These are phyloP conservation scores for Eremothecium coryli DNA, from an alignment of 1,139 yeast genomes.

Conservation along the genomic window DNA sequence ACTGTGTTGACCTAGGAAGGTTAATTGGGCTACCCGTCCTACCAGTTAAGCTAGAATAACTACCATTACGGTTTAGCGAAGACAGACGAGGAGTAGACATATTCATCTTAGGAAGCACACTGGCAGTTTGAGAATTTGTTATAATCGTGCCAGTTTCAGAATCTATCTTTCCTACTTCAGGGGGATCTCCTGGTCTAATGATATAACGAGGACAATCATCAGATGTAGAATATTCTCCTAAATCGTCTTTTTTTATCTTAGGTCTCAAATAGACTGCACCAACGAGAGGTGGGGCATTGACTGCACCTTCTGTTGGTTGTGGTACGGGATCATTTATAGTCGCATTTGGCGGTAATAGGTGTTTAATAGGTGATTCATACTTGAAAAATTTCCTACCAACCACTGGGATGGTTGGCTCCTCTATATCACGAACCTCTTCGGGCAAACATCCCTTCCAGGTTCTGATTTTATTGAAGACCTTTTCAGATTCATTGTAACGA, in stretches of 20 bases:
- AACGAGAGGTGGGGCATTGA: conserved; percentile 83
- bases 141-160: conserved; percentile 27
- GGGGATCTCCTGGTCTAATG: conserved; percentile 36
- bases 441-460: conserved; percentile 99
- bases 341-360: conserved; percentile 66
- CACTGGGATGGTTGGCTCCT: conserved; percentile 70
- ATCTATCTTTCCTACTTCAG: conserved; percentile 29
- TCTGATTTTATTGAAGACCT: conserved; percentile 84
- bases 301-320: conserved; percentile 64
- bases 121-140: conserved; percentile 18
- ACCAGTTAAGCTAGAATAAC: conserved; percentile 9
- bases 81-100: conserved; percentile 18
- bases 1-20: conserved; percentile 7
- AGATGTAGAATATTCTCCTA: conserved; percentile 59
- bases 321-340: conserved; percentile 67
- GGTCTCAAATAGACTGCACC: conserved; percentile 85
- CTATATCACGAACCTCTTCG: conserved; percentile 82
- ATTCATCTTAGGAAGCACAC: conserved; percentile 17
- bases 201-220: conserved; percentile 57
- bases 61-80: conserved; percentile 13
- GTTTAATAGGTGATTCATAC: conserved; percentile 75
- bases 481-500: conserved; percentile 84
- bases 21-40: conserved; percentile 1
- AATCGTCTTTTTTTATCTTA: conserved; percentile 64
- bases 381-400: conserved; percentile 52